Conservation (phyloP, 352 stramenopile species). For the Phytophthora tentaculata region DNA sequence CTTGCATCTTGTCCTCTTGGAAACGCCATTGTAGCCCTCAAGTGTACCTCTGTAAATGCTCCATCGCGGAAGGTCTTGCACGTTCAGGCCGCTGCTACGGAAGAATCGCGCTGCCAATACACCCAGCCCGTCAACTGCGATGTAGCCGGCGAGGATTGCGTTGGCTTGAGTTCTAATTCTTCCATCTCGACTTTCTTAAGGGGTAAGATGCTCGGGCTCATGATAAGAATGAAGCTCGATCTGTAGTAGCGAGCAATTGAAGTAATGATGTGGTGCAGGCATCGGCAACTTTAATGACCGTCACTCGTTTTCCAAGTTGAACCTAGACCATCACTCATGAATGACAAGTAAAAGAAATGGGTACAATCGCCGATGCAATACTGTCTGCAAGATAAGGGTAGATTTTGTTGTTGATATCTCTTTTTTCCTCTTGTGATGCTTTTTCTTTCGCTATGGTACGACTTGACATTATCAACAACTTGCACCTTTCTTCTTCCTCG, state of each 20-base stretch:
- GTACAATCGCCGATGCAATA: slow-evolving; percentile 6
- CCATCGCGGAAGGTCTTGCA: slow-evolving; percentile 44
- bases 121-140: slow-evolving; percentile 46
- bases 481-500: slow-evolving; percentile 15
- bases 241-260: slow-evolving; percentile 3
- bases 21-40: slow-evolving; percentile 41
- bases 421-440: slow-evolving; percentile 21
- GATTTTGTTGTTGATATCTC: slow-evolving; percentile 16
- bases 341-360: slow-evolving; percentile 6
- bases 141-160: neutral
- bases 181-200: neutral
- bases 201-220: neutral
- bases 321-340: slow-evolving; percentile 26
- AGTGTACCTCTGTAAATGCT: slow-evolving; percentile 62
- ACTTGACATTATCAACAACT: slow-evolving; percentile 59
- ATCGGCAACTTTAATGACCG: neutral
- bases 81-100: slow-evolving; percentile 29
- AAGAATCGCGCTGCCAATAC: slow-evolving; percentile 80
- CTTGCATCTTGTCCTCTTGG: slow-evolving; percentile 45
- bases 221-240: neutral
- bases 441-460: slow-evolving; percentile 51
- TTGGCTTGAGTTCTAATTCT: slow-evolving; percentile 5
- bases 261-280: neutral
- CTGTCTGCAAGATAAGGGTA: too few relatives aligned
- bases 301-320: slow-evolving; percentile 19